Base-by-base conservation (phyloP, 495 filamentous ascomycete genomes). In the Xylaria acuta region DNA sequence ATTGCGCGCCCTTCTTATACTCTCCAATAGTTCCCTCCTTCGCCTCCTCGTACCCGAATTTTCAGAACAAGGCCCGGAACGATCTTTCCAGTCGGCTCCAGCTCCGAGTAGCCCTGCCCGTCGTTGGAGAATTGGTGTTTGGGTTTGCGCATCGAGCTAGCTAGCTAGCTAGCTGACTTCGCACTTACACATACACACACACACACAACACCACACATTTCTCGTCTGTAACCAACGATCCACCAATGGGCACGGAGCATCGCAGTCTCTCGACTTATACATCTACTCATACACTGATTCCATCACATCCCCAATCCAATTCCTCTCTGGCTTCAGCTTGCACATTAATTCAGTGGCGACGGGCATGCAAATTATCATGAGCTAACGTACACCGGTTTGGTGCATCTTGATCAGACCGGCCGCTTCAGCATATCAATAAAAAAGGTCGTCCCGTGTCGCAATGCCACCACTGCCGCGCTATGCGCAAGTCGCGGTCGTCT, bases 381-480 rank as follows among this genome's bases (percentile, higher is more conserved):
- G 34, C 65, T 70, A 53, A 73, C 45, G 25, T 38, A 32, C 27
- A 22, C 64, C 62, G 14, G 20, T 27, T 47, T 14, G 51, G 34
- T 47, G 41, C 45, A 18, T 41, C 58, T 41, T 70, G 30, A 38
- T 16, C 80, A 98, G 96, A 98, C 82, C 93, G 96, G 76, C 93
- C 92, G 74, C 90, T 99, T 72, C 91, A 92, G 80, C 96, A 96
- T 81, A 97, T 98, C 87, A 96, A 96, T 85, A 97, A 97, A 84
- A 98, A 99, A 78, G 96, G 96, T 82, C 92, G 96, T 76, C 96
- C 96, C 75, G 95, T 98, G 77, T 97, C 95, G 82, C 96, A 99
- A 92, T 99, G 96, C 82, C 88, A 93, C 77, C 96, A 98, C 85
- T 99, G 96, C 83, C 95, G 96, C 83, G 89, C 92, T 75, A 92